A percentile compares a stretch with the other conserved stretches of the same genome.
phyloP scores from a whole-genome alignment of 108 stramenopile genomes.

The Cylindrotheca closterium region DNA sequence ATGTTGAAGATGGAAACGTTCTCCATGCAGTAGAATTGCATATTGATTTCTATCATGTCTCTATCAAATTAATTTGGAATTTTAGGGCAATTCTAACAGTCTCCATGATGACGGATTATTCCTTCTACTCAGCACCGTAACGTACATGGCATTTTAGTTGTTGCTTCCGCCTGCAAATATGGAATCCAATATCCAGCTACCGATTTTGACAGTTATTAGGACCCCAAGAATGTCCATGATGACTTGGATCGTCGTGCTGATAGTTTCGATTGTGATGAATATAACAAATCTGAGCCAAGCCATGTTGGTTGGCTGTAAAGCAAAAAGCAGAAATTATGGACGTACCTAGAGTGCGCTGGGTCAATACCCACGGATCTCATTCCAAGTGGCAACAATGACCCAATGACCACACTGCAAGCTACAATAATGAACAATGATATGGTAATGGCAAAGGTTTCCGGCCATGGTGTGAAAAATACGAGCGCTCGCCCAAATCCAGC shows the following conservation, averaged over 20 bases:
- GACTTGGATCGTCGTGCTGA: conserved; percentile 88
- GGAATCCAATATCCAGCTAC: conserved; percentile 23
- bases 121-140: no score
- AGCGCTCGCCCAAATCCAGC: conserved; percentile 71
- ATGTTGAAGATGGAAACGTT: conserved; percentile 85
- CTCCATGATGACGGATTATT: no score
- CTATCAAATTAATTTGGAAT: not conserved
- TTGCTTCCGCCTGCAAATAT: conserved; percentile 3
- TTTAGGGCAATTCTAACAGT: no score
- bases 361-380: conserved; percentile 81
- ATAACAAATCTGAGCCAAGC: no score
- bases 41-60: not conserved
- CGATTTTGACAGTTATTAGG: conserved; percentile 58
- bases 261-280: no score
- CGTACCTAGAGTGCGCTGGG: conserved; percentile 64
- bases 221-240: conserved; percentile 94
- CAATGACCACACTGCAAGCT: conserved; percentile 68
- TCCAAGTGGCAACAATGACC: conserved; percentile 72
- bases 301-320: no score
- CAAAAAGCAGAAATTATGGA: no score
- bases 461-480: conserved; percentile 57
- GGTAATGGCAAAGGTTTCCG: conserved; percentile 81
- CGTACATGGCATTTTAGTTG: no score
- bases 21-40: conserved; percentile 59
- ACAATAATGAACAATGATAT: conserved; percentile 75